Conservation (phyloP, 257 asterid species). For the Solanum arcanum region DNA sequence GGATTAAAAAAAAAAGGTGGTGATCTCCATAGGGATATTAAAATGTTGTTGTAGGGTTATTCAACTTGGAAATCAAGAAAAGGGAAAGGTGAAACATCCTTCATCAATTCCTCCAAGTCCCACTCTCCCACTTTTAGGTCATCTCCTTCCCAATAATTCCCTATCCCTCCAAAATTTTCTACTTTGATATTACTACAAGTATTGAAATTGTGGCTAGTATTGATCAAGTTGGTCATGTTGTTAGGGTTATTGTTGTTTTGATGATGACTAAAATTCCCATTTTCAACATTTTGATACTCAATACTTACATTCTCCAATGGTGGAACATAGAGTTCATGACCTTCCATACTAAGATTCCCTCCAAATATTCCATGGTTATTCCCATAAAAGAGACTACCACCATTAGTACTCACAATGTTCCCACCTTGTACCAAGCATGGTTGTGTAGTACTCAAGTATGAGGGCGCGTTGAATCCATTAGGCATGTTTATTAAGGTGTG, state of each 20-base stretch:
- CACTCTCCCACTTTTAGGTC: conserved; percentile 37
- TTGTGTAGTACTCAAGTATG: conserved; percentile 23
- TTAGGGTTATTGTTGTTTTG: background rate
- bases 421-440: conserved; percentile 12
- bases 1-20: background rate
- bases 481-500: conserved; percentile 7
- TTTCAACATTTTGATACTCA: background rate
- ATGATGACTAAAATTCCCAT: background rate
- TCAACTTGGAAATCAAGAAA: conserved; percentile 34
- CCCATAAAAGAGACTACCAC: background rate
- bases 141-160: conserved; percentile 41
- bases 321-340: conserved; percentile 17
- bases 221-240: background rate
- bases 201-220: background rate
- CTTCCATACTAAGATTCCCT: conserved; percentile 15
- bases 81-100: conserved; percentile 46
- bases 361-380: conserved; percentile 15
- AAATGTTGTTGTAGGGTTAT: background rate
- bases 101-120: conserved; percentile 61
- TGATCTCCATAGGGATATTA: background rate
- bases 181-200: conserved; percentile 8
- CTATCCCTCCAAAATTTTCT: conserved; percentile 30
- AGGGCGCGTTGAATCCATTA: background rate
- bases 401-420: background rate
- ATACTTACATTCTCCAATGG: conserved; percentile 12